Base-by-base conservation (phyloP, 2,329 filamentous ascomycete genomes). In the Ceratocystis lukuohia region DNA sequence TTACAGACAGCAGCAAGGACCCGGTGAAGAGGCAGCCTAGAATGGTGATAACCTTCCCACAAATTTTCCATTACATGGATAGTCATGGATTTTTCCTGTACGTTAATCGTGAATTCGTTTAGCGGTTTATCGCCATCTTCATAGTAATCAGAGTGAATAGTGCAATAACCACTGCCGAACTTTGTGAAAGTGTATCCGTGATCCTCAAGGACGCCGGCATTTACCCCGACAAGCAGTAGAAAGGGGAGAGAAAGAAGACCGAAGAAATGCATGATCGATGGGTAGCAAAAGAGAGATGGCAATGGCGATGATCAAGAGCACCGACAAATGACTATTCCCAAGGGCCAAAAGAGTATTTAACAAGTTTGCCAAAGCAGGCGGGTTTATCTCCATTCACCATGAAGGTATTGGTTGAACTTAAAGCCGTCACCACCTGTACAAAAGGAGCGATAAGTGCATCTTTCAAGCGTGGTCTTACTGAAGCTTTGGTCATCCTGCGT, bases 61-160 rank as follows among this genome's bases (percentile, higher is more conserved):
- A n/a, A 1, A 22, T 50, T 50, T n/a, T 50, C 3, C n/a, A 50
- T 20, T 50, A 0, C 3, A 8, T 8, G 7, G 20, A 50, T 7
- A 8, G 4, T n/a, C 15, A 22, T n/a, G 2, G 17, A 7, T 4
- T 50, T 50, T 20, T 20, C 5, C 20, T 6, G 1, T 7, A 20
- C 20, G n/a, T 50, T 17, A 22, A 50, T 8, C 1, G n/a, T 20
- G 5, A 50, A n/a, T 50, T 22, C 2, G 17, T 22, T 20, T 20
- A n/a, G 46, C 6, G 1, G n/a, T 6, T 22, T 1, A 8, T 5
- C 3, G 46, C 20, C 5, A 8, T n/a, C 0, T 1, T 20, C 1
- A 17, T 50, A 7, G 5, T 50, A 3, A 7, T 22, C 1, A 5
- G 46, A 50, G 20, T 7, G 2, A 8, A n/a, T 1, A 10, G 5